Evolutionary conservation across 2,329 filamentous ascomycete species (phyloP).

Genomic region (Venturia nashicola): DNA sequence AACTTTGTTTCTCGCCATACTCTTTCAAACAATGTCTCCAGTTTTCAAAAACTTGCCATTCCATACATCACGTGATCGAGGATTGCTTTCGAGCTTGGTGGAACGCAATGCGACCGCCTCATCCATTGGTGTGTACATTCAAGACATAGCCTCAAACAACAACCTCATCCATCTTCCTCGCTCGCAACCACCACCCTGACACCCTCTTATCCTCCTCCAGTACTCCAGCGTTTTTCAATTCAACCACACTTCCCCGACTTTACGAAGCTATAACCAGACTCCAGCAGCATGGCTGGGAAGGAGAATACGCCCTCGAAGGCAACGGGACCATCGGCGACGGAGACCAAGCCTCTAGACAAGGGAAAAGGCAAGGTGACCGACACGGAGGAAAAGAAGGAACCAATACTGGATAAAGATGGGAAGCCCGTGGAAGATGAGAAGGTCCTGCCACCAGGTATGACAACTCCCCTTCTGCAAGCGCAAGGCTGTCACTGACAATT

Average conservation of each 20-base stretch:
- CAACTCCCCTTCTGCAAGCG: slow-evolving; percentile 10
- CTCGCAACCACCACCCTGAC: background rate
- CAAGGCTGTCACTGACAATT: slow-evolving; percentile 21
- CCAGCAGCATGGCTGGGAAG: slow-evolving; percentile 10
- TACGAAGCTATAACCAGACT: slow-evolving; percentile 5
- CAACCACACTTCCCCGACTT: background rate
- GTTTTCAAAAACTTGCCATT: background rate
- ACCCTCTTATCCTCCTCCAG: background rate
- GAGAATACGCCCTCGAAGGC: slow-evolving; percentile 6
- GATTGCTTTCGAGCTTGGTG: background rate
- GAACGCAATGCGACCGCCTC: background rate
- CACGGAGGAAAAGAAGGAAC: slow-evolving; percentile 47
- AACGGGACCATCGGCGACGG: slow-evolving; percentile 76
- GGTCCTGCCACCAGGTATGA: slow-evolving; percentile 47
- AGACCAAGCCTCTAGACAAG: slow-evolving; percentile 80
- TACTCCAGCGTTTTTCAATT: background rate
- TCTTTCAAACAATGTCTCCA: too few relatives aligned
- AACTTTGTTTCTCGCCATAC: too few relatives aligned
- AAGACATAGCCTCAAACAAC: background rate
- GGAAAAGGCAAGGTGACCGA: slow-evolving; percentile 88
- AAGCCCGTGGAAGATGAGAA: slow-evolving; percentile 73
- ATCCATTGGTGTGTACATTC: background rate
- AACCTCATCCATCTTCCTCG: background rate
- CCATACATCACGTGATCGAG: background rate
- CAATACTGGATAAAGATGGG: slow-evolving; percentile 54